Evolutionary conservation across 495 filamentous ascomycete genomes (phyloP).

Genomic region (Penicillium arizonense): DNA sequence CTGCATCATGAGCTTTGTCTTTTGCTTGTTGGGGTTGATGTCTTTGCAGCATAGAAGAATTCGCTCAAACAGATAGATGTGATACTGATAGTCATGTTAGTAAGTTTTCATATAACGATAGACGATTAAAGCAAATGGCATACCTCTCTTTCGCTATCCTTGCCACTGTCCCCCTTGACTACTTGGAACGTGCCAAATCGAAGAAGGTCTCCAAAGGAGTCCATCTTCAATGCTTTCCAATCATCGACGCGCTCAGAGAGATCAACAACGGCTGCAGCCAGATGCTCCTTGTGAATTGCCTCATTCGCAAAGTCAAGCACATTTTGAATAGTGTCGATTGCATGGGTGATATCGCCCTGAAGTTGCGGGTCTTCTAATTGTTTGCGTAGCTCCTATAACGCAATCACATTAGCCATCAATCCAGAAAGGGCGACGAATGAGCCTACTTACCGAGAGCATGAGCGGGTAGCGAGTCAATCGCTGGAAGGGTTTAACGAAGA

Average conservation of each 20-base stretch:
- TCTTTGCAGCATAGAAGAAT: conserved; percentile 99
- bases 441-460: conserved; percentile 68
- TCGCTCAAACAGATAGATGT: conserved; percentile 93
- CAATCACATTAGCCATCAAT: background rate
- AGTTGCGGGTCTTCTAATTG: conserved; percentile 70
- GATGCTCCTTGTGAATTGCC: conserved; percentile 82
- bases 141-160: conserved; percentile 83
- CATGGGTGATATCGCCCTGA: conserved; percentile 65
- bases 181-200: conserved; percentile 93
- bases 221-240: conserved; percentile 91
- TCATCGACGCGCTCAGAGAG: conserved; percentile 86
- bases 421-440: background rate
- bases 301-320: conserved; percentile 82
- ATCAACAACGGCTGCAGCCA: conserved; percentile 76
- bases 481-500: conserved; percentile 95
- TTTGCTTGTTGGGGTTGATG: conserved; percentile 79
- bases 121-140: conserved; percentile 21
- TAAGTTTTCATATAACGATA: conserved; percentile 1
- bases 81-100: conserved; percentile 65
- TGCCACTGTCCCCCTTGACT: conserved; percentile 76
- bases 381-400: conserved; percentile 75
- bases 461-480: conserved; percentile 91
- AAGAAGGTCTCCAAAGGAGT: conserved; percentile 85
- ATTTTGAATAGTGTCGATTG: conserved; percentile 72
- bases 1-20: conserved; percentile 62